Evolutionary conservation across 1,284 basidiomycete genomes (phyloP).

Genomic region (Xerocomus cyaneibrunnescens): DNA sequence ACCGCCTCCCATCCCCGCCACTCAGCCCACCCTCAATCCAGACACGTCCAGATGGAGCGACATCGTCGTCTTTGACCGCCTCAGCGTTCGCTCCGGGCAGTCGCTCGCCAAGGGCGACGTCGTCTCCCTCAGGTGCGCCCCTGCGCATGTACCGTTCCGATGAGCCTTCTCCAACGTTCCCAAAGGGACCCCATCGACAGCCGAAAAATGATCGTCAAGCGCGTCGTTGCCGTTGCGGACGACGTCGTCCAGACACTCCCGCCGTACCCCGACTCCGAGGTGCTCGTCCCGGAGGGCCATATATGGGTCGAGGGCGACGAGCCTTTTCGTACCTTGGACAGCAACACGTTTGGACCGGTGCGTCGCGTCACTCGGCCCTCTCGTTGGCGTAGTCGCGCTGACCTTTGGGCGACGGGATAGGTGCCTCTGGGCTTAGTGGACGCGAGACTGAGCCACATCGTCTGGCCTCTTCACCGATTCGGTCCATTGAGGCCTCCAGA

Average conservation of each 20-base stretch:
- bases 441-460: constrained; percentile 55
- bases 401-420: constrained; percentile 32
- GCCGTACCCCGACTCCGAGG: constrained; percentile 61
- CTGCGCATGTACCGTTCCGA: no score
- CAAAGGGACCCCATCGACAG: constrained; percentile 61
- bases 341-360: constrained; percentile 73
- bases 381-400: background rate
- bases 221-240: constrained; percentile 64
- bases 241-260: constrained; percentile 59
- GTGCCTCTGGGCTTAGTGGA: constrained; percentile 63
- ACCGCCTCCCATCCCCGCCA: constrained; percentile 21
- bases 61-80: constrained; percentile 61
- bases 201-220: constrained; percentile 57
- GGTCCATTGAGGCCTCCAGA: constrained; percentile 41
- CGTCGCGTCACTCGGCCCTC: constrained; percentile 14
- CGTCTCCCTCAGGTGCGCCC: constrained; percentile 54
- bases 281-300: constrained; percentile 59
- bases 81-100: constrained; percentile 39
- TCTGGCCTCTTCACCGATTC: constrained; percentile 62
- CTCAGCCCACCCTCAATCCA: constrained; percentile 76
- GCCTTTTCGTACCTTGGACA: constrained; percentile 56
- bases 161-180: background rate
- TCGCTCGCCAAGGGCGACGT: constrained; percentile 60
- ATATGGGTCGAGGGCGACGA: constrained; percentile 70
- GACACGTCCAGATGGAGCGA: constrained; percentile 62